Evolutionary conservation across 2,329 filamentous ascomycete genomes (phyloP).

Genomic region (Trichoderma gracile): DNA sequence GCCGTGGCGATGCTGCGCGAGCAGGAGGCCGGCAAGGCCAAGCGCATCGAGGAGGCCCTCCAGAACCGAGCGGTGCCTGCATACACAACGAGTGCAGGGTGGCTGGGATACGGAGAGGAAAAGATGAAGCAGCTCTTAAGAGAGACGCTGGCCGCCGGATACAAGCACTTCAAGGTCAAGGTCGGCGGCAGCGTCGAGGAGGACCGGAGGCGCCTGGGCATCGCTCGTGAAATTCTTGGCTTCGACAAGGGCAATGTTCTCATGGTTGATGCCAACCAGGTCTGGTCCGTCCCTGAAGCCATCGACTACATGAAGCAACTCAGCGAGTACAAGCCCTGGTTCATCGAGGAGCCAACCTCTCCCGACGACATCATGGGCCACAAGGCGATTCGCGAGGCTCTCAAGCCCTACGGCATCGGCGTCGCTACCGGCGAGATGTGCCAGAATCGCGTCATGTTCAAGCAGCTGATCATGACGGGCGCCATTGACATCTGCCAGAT

Average conservation of each 20-base stretch:
- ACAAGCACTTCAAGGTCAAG: slow-evolving; percentile 88
- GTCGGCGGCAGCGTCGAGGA: slow-evolving; percentile 73
- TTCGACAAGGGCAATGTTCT: slow-evolving; percentile 81
- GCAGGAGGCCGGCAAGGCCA: slow-evolving; percentile 65
- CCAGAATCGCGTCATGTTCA: slow-evolving; percentile 92
- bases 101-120: slow-evolving; percentile 87
- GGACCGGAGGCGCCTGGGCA: slow-evolving; percentile 68
- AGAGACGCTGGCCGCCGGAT: slow-evolving; percentile 75
- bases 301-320: slow-evolving; percentile 84
- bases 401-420: slow-evolving; percentile 72
- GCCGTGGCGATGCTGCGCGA: slow-evolving; percentile 70
- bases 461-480: slow-evolving; percentile 78
- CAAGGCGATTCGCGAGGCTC: slow-evolving; percentile 78
- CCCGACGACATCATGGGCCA: slow-evolving; percentile 90
- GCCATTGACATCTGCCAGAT: slow-evolving; percentile 89
- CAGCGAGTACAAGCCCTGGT: slow-evolving; percentile 83
- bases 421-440: slow-evolving; percentile 95
- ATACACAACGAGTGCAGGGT: slow-evolving; percentile 87
- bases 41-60: slow-evolving; percentile 72
- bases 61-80: slow-evolving; percentile 76
- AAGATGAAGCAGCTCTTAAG: slow-evolving; percentile 76
- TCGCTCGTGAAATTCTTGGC: slow-evolving; percentile 77
- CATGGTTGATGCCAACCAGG: slow-evolving; percentile 93
- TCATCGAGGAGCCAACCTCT: slow-evolving; percentile 91
- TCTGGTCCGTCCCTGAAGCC: slow-evolving; percentile 88